These are phyloP conservation scores for Chytriomyces sp. DNA, from an alignment of 192 early-diverging fungal genomes.

Conservation along the genomic window DNA sequence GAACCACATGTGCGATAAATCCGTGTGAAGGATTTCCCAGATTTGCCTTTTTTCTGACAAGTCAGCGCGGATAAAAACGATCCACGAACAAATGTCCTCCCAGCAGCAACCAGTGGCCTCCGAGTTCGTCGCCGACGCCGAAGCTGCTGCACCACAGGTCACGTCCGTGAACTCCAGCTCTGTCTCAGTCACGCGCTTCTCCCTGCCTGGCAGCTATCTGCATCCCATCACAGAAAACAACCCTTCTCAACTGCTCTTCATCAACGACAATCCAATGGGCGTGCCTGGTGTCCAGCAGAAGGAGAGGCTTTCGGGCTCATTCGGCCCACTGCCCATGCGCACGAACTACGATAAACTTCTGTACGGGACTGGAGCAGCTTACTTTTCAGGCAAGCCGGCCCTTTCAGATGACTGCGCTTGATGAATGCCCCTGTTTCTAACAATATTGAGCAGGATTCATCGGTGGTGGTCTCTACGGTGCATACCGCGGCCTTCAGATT, in stretches of 20 bases:
- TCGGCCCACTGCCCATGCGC: slow-evolving; percentile 65
- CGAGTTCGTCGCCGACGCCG: slow-evolving; percentile 23
- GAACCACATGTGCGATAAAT: too few species aligned
- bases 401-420: background rate
- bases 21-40: too few species aligned
- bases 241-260: slow-evolving; percentile 56
- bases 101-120: background rate
- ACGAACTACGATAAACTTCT: slow-evolving; percentile 58
- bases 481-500: slow-evolving; percentile 53
- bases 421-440: slow-evolving; percentile 1
- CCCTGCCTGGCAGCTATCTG: slow-evolving; percentile 30
- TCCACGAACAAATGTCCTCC: background rate
- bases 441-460: slow-evolving; percentile 6
- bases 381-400: slow-evolving; percentile 48
- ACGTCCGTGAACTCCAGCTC: slow-evolving; percentile 4
- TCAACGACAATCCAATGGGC: slow-evolving; percentile 48
- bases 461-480: slow-evolving; percentile 59
- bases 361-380: slow-evolving; percentile 61
- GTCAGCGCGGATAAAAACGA: background rate
- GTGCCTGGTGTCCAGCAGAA: slow-evolving; percentile 13
- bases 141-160: background rate
- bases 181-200: background rate
- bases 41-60: background rate
- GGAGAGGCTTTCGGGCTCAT: slow-evolving; percentile 46
- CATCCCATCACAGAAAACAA: slow-evolving; percentile 39